Evolutionary conservation across 2,329 filamentous ascomycete species (phyloP), one percentile per base, ranked within the genome.

Genomic region (Cryphonectria radicalis): DNA sequence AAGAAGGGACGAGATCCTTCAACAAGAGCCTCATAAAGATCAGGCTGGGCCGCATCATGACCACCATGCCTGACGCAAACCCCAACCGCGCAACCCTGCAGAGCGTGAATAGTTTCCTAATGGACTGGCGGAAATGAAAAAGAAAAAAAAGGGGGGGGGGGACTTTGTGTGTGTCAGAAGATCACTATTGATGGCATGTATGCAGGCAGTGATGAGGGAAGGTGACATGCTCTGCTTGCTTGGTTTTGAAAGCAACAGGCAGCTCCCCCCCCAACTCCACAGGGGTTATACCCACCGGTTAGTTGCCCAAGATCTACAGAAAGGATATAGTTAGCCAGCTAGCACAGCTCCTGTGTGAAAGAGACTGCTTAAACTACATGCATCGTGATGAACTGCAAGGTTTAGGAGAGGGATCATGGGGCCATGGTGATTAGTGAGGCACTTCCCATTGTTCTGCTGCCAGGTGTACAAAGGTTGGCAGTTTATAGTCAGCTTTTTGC

Each of bases 101-200:
- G 81, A 95, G 93, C 75, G 92, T 98, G 6, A 98, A 98, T 80
- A 93, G 93, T 69, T 97, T 93, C 77, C 82, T 98, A 67, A 95
- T 98, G 90, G 86, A 86, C 70, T 84, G 82, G 80, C 77, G 78
- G 32, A 57, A 50, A 53, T 65, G 71, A 73, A 17, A 11, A 3
- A 32, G 3, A 28, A 28, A 28, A 28, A 28, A 28, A 28, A 28
- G 2, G 28, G 28, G 28, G 28, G 3, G 32, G 32, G 32, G 32
- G 32, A 32, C 32, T 32, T 32, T 32, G 32, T 32, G 32, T 32
- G 32, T 32, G 28, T 32, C 32, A 32, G 32, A 32, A 32, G 32
- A 32, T 32, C 32, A 32, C 32, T 25, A n/a, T 25, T 55, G 22
- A 32, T 4, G 32, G 32, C 32, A n/a, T n/a, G 4, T 28, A 25